These are phyloP conservation scores for Erysiphe pisi DNA, from an alignment of 2,329 filamentous ascomycete genomes.

Conservation along the genomic window DNA sequence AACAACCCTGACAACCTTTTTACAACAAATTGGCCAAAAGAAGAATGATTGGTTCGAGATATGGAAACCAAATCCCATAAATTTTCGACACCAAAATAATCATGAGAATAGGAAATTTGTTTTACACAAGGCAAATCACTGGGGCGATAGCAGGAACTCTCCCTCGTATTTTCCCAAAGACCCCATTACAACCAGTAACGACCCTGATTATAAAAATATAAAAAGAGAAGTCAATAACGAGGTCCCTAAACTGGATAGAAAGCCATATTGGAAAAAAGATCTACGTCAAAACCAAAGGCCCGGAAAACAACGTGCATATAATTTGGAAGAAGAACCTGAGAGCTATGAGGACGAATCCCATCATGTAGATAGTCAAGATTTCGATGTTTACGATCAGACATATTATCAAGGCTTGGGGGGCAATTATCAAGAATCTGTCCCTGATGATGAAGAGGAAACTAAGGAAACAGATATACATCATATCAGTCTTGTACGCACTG, in stretches of 20 bases:
- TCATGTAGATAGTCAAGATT: constrained; percentile 12
- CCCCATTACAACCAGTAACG: not conserved
- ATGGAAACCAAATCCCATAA: not conserved
- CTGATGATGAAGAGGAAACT: constrained; percentile 17
- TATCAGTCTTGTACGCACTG: not conserved
- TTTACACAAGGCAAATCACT: not conserved
- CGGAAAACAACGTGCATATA: not conserved
- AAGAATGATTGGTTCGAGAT: not conserved
- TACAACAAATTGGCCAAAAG: not conserved
- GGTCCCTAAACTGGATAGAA: too few relatives aligned
- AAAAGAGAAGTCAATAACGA: not conserved
- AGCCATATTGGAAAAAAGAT: too few relatives aligned
- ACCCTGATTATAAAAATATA: not conserved
- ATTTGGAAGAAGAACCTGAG: constrained; percentile 14
- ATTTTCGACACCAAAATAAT: not conserved
- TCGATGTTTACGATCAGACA: constrained; percentile 18
- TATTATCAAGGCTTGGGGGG: constrained; percentile 24
- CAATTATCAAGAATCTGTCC: too few relatives aligned
- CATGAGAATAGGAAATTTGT: not conserved
- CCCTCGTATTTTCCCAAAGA: not conserved
- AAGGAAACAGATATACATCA: not conserved
- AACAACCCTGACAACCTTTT: not conserved
- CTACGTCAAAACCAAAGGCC: too few relatives aligned
- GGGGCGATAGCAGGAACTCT: not conserved
- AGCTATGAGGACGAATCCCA: constrained; percentile 15